These are phyloP conservation scores for Phytophthora idaei DNA, from an alignment of 352 stramenopile species.

Conservation along the genomic window DNA sequence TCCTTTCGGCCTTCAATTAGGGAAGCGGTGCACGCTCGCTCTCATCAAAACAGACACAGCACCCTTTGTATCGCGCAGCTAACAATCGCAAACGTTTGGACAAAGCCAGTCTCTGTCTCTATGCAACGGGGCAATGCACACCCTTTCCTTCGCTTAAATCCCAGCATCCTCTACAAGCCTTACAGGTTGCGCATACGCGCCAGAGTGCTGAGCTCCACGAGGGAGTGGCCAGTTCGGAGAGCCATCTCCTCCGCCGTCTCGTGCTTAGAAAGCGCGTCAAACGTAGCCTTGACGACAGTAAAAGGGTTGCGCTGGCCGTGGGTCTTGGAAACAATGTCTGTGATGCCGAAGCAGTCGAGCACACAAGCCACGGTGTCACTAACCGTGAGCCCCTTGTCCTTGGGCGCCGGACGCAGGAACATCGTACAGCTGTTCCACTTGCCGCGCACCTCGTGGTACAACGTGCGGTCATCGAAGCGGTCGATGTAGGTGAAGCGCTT, in stretches of 20 bases:
- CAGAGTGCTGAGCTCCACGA: conserved; percentile 82
- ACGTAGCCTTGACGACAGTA: conserved; percentile 95
- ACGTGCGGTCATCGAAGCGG: conserved; percentile 90
- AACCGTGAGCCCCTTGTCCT: conserved; percentile 76
- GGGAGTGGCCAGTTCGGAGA: conserved; percentile 90
- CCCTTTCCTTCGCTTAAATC: conserved; percentile 29
- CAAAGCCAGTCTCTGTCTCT: conserved; percentile 28
- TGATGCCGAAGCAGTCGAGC: conserved; percentile 93
- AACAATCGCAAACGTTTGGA: not conserved
- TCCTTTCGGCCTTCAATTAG: not conserved
- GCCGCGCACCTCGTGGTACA: conserved; percentile 93
- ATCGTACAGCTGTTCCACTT: conserved; percentile 97
- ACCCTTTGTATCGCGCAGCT: conserved; percentile 15
- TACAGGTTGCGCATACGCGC: conserved; percentile 77
- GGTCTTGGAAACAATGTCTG: conserved; percentile 91
- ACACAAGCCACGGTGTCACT: conserved; percentile 85
- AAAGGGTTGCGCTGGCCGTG: conserved; percentile 95
- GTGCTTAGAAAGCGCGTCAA: conserved; percentile 94
- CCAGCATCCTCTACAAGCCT: conserved; percentile 17
- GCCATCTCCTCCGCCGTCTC: conserved; percentile 94
- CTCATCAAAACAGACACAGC: conserved; percentile 15
- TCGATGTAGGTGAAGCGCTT: conserved; percentile 96
- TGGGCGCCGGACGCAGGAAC: conserved; percentile 79
- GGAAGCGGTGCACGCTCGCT: conserved; percentile 1
- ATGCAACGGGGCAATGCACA: conserved; percentile 28